Conservation (phyloP, 208 protist species). For the Phytomonas serpens region DNA sequence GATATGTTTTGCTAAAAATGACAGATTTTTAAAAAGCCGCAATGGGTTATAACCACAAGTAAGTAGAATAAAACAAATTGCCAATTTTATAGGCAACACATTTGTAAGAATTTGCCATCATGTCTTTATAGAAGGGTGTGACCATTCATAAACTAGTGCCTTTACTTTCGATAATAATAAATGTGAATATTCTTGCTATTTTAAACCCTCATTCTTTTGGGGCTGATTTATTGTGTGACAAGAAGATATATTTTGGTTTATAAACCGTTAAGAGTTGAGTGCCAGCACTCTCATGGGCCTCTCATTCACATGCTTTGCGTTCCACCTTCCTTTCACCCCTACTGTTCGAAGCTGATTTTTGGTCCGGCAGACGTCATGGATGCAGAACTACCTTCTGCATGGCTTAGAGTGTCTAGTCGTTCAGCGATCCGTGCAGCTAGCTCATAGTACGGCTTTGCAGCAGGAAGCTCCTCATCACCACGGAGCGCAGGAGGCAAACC, state of each 20-base stretch:
- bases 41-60: neutral
- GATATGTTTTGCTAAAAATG: neutral
- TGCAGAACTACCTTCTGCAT: neutral
- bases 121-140: neutral
- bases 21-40: neutral
- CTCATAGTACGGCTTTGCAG: slow-evolving; percentile 80
- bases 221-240: neutral
- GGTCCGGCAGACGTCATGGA: neutral
- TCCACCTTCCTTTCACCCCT: neutral
- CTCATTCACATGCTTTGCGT: neutral
- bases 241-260: neutral
- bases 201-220: neutral
- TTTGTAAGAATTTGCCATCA: neutral
- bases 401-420: slow-evolving; percentile 11
- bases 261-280: neutral
- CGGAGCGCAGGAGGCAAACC: slow-evolving; percentile 87
- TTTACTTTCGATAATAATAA: neutral
- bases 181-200: neutral
- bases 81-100: neutral
- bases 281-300: neutral
- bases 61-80: neutral
- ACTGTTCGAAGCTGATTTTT: neutral
- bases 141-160: neutral
- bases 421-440: slow-evolving; percentile 47
- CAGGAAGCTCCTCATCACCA: slow-evolving; percentile 45